phyloP scores from a whole-genome alignment of 805 yeast genomes.

The Barnettozyma siamensis region DNA sequence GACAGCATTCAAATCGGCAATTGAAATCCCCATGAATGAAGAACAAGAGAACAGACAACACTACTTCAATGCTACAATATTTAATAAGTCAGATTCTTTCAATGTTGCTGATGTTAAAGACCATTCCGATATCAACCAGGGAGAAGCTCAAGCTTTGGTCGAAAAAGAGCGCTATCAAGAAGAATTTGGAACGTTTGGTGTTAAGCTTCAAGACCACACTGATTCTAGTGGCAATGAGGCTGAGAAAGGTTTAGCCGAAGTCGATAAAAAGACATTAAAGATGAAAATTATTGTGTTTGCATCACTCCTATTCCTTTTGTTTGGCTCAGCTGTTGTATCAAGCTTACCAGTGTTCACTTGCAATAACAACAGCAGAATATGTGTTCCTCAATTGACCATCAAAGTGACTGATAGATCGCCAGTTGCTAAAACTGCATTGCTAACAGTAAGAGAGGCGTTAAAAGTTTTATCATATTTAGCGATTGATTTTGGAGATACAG shows the following conservation, averaged over 20 bases:
- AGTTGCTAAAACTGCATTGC: conserved; percentile 28
- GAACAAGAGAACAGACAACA: not conserved
- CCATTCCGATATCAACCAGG: not conserved
- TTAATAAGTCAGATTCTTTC: not conserved
- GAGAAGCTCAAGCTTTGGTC: not conserved
- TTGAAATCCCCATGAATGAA: not conserved
- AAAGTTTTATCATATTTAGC: conserved; percentile 41
- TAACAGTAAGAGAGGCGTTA: conserved; percentile 37
- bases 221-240: not conserved
- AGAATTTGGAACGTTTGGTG: not conserved
- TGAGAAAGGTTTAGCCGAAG: not conserved
- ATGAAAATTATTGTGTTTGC: not conserved
- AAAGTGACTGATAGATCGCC: conserved; percentile 33
- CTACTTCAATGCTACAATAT: not conserved
- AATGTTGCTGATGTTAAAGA: not conserved
- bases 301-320: not conserved
- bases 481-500: conserved; percentile 34
- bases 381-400: conserved; percentile 40
- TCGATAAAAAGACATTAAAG: not conserved
- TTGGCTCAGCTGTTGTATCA: not conserved
- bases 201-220: not conserved
- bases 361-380: conserved; percentile 21
- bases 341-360: conserved; percentile 29
- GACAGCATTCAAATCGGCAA: conserved; percentile 9
- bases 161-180: not conserved